Evolutionary conservation across 345 rosid species (phyloP), one percentile per base, ranked within the genome.

Genomic region (Syzygium aromaticum): DNA sequence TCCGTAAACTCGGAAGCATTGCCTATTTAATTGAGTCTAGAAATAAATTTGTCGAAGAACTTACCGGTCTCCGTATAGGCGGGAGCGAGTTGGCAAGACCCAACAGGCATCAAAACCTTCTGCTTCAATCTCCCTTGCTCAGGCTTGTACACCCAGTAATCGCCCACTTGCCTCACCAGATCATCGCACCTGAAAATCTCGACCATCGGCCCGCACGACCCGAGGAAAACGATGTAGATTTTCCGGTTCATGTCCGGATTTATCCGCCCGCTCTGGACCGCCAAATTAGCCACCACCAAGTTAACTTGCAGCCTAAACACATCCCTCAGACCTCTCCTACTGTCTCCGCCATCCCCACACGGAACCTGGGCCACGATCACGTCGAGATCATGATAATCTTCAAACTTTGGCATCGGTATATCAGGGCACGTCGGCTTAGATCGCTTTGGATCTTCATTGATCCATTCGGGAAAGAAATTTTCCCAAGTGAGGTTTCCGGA

Each of bases 171-270:
- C 86, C 90, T 92, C 87, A 94, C 82, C 89, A 95, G 84, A 86
- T 96, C 98, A 80, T 95, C 95, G 21, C 98, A 96, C 86, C 95
- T 87, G 64, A 97, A 96, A 4, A 97, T 91, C 91, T 95, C 99
- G 84, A 88, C 87, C 99, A 97, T 95, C 9, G 99, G 98, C 51
- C 94, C 97, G 86, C 98, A 96, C 3, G 92, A 83, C 8, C 99
- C 97, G 7, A 90, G 56, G 51, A 97, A 93, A 84, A 96, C 95
- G 33, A 88, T 92, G 19, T 94, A 90, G 63, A 92, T 93, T 85
- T 88, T 77, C 87, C 89, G 89, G n/a, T 17, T 33, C 16, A 30
- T 17, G 21, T 54, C 51, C 17, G 12, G 86, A 3, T 40, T 89
- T 51, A 63, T 51, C 87, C 57, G 52, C 9, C 95, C 94, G 61